Evolutionary conservation across 768 basidiomycete genomes (phyloP).

Genomic region (Tulasnella sp.): DNA sequence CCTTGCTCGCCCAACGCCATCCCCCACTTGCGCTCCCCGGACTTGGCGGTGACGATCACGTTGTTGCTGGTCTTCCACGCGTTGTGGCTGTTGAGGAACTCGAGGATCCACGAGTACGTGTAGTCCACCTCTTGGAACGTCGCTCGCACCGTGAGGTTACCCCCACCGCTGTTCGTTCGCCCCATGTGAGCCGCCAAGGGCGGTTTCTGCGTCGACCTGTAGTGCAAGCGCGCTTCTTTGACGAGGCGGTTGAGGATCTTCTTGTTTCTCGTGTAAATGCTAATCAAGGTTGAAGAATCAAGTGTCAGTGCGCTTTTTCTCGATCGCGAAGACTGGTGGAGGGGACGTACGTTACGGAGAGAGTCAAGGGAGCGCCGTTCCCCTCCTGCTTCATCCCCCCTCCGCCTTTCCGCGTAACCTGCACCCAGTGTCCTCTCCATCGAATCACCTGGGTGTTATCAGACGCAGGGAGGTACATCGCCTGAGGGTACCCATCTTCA

Average conservation of each 20-base stretch:
- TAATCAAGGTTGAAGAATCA: background rate
- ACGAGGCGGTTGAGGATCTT: background rate
- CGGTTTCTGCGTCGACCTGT: background rate
- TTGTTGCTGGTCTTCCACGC: background rate
- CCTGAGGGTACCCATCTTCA: background rate
- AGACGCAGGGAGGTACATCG: constrained; percentile 1
- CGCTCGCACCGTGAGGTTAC: background rate
- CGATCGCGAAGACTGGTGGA: background rate
- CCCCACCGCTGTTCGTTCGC: background rate
- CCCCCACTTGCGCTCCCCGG: background rate
- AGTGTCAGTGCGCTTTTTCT: background rate
- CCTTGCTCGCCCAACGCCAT: background rate
- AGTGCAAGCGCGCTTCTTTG: background rate
- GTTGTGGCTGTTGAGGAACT: background rate
- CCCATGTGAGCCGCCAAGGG: background rate
- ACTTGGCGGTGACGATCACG: background rate
- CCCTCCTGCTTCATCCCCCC: too few species aligned
- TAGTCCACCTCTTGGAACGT: background rate
- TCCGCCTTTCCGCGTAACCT: background rate
- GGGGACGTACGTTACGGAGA: background rate
- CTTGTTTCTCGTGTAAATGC: background rate
- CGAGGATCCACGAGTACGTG: background rate
- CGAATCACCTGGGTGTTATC: constrained; percentile 1
- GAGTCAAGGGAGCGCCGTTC: background rate
- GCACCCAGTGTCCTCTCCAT: constrained; percentile 2